These are phyloP conservation scores for Naumovozyma castellii DNA, from an alignment of 805 yeast genomes.

Conservation along the genomic window DNA sequence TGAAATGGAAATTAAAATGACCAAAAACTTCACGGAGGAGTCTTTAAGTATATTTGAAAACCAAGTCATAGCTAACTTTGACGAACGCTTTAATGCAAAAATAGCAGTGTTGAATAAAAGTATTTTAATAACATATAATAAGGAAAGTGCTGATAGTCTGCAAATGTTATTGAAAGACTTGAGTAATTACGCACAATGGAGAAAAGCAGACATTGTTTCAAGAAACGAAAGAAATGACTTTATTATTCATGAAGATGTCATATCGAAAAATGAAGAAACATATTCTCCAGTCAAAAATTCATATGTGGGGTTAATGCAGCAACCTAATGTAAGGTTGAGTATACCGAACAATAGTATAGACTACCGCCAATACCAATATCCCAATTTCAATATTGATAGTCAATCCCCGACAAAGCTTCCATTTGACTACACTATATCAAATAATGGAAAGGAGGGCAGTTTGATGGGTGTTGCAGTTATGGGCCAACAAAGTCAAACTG, in stretches of 20 bases:
- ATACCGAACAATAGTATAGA: too few species aligned
- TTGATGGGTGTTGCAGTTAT: background rate
- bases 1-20: slow-evolving; percentile 14
- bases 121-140: background rate
- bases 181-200: background rate
- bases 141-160: background rate
- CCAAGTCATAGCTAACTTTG: background rate
- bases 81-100: background rate
- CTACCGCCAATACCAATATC: too few species aligned
- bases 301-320: too few species aligned
- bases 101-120: background rate
- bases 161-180: background rate
- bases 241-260: background rate
- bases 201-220: background rate
- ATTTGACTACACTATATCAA: too few species aligned
- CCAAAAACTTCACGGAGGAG: slow-evolving; percentile 1
- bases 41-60: background rate
- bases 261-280: too few species aligned
- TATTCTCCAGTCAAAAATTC: too few species aligned
- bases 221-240: background rate
- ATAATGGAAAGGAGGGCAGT: background rate
- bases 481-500: too few species aligned
- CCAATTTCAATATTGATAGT: too few species aligned
- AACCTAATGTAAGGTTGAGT: too few species aligned
- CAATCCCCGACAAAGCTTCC: too few species aligned